Evolutionary conservation across 1,284 basidiomycete genomes (phyloP), one percentile per base, ranked within the genome.

Genomic region (Volvariella surrecta): DNA sequence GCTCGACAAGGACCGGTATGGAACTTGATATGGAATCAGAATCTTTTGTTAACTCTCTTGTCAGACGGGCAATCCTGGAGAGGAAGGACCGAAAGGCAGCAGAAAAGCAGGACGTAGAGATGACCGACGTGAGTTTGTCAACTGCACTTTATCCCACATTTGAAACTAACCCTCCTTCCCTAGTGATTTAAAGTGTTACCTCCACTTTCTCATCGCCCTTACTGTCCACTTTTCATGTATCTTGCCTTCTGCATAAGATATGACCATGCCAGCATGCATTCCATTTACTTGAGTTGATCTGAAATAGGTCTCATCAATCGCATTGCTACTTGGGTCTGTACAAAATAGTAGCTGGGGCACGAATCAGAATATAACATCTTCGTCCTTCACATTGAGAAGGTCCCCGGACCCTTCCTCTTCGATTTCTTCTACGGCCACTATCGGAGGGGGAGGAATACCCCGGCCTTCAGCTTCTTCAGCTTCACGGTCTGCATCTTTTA

Each of bases 311-410:
- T n/a, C 2, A 24, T n/a, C 13, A 20, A 43, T 37, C 19, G 16
- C 42, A 28, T 24, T 30, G 20, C 16, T 24, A 32, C 45, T 42
- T 48, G 48, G 50, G 49, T 50, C 54, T 55, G 53, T 50, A 50
- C 44, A 39, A 47, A 39, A 46, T 20, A 24, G 45, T 44, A 30
- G 17, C 19, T 37, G 44, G 43, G 37, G 31, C 34, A 42, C 43
- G 7, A 30, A 22, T 70, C 59, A 94, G 71, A 93, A 95, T 61
- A 95, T 94, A 45, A 96, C 80, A 62, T 96, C 93, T 49, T 79
- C 79, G 58, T 96, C 93, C 62, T 91, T 94, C 54, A 78, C 84
- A 51, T 77, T 82, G 45, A 95, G 64, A 53, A 95, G 68, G 61
- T 94, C 79, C 2, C 60, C 58, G 35, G 62, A 51, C 40, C 43